phyloP scores from a whole-genome alignment of 148 eudicot species.

The Amaranthus palmeri region DNA sequence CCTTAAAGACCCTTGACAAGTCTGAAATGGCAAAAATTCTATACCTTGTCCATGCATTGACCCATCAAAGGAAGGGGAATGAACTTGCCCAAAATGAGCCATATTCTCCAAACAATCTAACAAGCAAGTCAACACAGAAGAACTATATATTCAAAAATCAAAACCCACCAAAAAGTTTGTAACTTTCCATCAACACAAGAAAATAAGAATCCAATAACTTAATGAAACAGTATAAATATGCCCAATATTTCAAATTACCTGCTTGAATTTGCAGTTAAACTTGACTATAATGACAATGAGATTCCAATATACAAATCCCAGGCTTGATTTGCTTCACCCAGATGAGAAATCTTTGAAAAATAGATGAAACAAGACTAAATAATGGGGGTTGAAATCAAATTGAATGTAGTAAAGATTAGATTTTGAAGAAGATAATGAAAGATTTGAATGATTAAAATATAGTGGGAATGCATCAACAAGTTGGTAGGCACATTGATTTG shows the following conservation, averaged over 20 bases:
- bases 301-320: not conserved
- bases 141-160: not conserved
- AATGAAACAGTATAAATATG: not conserved
- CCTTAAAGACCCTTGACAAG: constrained; percentile 52
- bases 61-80: constrained; percentile 23
- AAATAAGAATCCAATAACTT: not conserved
- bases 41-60: constrained; percentile 49
- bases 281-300: not conserved
- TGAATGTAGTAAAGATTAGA: not conserved
- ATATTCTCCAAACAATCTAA: constrained; percentile 18
- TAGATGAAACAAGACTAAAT: not conserved
- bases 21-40: constrained; percentile 44
- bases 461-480: constrained; percentile 17
- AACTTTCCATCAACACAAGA: not conserved
- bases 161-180: not conserved
- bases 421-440: not conserved
- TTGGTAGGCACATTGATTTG: constrained; percentile 8
- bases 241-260: constrained; percentile 16
- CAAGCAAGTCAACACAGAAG: not conserved
- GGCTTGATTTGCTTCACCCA: constrained; percentile 12
- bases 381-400: constrained; percentile 2
- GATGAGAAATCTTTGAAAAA: constrained; percentile 10
- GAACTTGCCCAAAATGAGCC: constrained; percentile 31
- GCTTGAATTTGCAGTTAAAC: not conserved
- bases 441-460: constrained; percentile 3